These are phyloP conservation scores for Mycena rebaudengoi DNA, from an alignment of 768 basidiomycete genomes.

Conservation along the genomic window DNA sequence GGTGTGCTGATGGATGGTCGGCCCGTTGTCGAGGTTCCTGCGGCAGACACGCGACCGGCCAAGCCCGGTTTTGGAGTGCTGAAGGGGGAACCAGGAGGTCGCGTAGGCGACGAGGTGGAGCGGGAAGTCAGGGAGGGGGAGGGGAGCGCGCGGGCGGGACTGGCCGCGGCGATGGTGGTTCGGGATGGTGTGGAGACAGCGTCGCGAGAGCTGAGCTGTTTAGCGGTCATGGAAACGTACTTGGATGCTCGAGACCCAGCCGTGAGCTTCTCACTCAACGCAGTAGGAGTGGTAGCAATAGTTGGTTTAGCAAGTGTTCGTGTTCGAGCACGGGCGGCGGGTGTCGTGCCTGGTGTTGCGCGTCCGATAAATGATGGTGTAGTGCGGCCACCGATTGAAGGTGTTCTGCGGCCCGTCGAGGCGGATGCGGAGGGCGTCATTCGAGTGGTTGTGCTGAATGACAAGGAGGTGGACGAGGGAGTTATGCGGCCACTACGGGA, in stretches of 20 bases:
- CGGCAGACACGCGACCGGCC: conserved; percentile 41
- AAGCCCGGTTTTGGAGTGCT: conserved; percentile 70
- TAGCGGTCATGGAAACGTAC: conserved; percentile 86
- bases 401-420: conserved; percentile 49
- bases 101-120: conserved; percentile 49
- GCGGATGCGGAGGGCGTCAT: conserved; percentile 40
- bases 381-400: conserved; percentile 55
- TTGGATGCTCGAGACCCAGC: conserved; percentile 87
- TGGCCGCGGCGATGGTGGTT: conserved; percentile 28
- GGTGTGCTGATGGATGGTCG: conserved; percentile 63
- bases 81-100: conserved; percentile 69
- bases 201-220: conserved; percentile 70
- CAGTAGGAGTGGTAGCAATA: conserved; percentile 39
- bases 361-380: conserved; percentile 56
- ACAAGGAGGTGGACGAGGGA: conserved; percentile 53
- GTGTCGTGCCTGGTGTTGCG: conserved; percentile 47
- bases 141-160: conserved; percentile 37
- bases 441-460: conserved; percentile 26
- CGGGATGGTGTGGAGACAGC: conserved; percentile 37
- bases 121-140: conserved; percentile 47
- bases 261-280: conserved; percentile 63
- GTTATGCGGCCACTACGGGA: conserved; percentile 69
- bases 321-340: conserved; percentile 42
- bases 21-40: conserved; percentile 44
- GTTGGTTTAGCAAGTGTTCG: conserved; percentile 42